phyloP scores from a whole-genome alignment of 225 moss, liverwort and hornwort genomes.

The Straminergon stramineum region DNA sequence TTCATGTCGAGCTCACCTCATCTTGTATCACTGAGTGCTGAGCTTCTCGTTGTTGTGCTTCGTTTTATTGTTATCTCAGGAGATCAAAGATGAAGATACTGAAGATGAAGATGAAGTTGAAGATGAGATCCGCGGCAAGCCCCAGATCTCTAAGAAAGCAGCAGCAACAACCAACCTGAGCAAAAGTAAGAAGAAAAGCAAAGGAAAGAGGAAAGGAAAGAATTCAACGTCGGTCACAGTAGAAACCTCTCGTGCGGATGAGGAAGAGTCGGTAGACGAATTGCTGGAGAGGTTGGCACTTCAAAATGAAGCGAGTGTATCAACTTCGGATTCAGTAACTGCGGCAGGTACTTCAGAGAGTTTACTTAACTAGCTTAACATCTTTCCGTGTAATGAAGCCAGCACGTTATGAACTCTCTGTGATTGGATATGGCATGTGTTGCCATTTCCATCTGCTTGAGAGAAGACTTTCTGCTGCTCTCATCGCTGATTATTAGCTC shows the following conservation, averaged over 20 bases:
- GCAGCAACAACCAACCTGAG: slow-evolving; percentile 23
- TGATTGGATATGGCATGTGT: not conserved
- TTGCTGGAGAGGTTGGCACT: slow-evolving; percentile 52
- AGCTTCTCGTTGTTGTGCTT: not conserved
- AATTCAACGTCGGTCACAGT: not conserved
- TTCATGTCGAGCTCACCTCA: not conserved
- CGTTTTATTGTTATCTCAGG: slow-evolving; percentile 6
- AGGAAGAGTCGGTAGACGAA: slow-evolving; percentile 68
- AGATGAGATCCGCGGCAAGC: slow-evolving; percentile 14
- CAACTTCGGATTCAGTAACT: slow-evolving; percentile 19
- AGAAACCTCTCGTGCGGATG: slow-evolving; percentile 9
- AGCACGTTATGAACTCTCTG: not conserved
- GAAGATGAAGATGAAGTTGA: slow-evolving; percentile 20
- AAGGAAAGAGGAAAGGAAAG: slow-evolving; percentile 67
- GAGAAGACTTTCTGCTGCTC: not conserved
- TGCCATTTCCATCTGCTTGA: not conserved
- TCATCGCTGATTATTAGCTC: not conserved
- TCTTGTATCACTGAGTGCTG: not conserved
- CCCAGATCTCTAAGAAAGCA: slow-evolving; percentile 14
- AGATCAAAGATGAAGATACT: slow-evolving; percentile 34
- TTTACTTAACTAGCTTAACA: not conserved
- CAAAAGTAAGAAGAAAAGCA: slow-evolving; percentile 67
- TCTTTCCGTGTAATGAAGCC: not conserved
- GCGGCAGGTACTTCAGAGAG: slow-evolving; percentile 19
- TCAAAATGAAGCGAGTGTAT: slow-evolving; percentile 36